phyloP scores from a whole-genome alignment of 805 yeast species.

The Sugiyamaella smithiae region DNA sequence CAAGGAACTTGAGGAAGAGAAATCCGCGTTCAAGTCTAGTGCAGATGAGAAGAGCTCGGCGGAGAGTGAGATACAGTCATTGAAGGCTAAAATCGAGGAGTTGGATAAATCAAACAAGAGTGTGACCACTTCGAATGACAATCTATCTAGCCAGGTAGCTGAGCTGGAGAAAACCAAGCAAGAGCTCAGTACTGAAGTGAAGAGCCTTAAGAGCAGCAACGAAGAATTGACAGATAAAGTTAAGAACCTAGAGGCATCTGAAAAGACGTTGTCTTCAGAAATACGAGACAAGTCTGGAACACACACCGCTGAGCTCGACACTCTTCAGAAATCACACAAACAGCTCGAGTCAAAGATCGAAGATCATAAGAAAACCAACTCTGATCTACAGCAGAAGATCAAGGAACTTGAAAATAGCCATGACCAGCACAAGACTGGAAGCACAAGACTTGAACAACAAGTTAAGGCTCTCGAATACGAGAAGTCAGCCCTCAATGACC shows the following conservation, averaged over 20 bases:
- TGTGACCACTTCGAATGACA: too few relatives aligned
- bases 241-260: constrained; percentile 32
- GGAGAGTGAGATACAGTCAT: too few relatives aligned
- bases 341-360: too few relatives aligned
- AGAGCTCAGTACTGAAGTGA: constrained; percentile 16
- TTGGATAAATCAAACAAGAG: constrained; percentile 16
- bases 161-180: constrained; percentile 17
- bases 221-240: constrained; percentile 38
- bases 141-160: too few relatives aligned
- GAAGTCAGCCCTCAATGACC: not conserved
- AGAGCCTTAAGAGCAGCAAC: constrained; percentile 13
- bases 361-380: too few relatives aligned
- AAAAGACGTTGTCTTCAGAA: constrained; percentile 12
- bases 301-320: too few relatives aligned
- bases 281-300: too few relatives aligned
- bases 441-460: not conserved
- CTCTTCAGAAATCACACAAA: too few relatives aligned
- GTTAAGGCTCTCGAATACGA: not conserved
- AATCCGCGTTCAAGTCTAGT: too few relatives aligned
- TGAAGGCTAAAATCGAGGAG: too few relatives aligned
- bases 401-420: not conserved
- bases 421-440: not conserved
- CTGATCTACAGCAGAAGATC: too few relatives aligned
- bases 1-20: constrained; percentile 15
- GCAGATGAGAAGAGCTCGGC: too few relatives aligned